Base-by-base conservation (phyloP, 2,329 filamentous ascomycete genomes). In the Aureobasidium sp. region DNA sequence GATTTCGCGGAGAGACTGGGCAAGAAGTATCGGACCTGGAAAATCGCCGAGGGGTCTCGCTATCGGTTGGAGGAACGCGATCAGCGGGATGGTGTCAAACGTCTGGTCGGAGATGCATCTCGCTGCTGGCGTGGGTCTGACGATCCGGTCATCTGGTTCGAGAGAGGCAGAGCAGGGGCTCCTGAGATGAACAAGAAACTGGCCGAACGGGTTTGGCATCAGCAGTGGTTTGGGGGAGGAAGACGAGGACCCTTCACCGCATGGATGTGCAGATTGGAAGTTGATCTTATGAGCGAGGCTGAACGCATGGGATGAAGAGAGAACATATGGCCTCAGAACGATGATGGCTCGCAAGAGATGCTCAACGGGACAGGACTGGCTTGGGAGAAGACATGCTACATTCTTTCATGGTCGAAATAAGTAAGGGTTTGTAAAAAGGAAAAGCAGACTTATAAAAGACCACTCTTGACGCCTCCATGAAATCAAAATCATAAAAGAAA, bases 381-480 rank as follows among this genome's bases (percentile, higher is more conserved):
- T 33, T 13, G 23, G 43, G 21, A 57, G 40, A 27, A 37, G 13
- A 46, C 15, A 45, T 29, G 40, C 40, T 57, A n/a, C 53, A 57
- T 57, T n/a, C 38, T 25, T 46, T 46, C 40, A 37, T 57, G 17
- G 40, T 57, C 40, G 40, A 27, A 37, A 46, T 25, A 46, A 46
- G 53, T 25, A 57, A 37, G 29, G 21, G 19, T 37, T 37, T 57
- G 21, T 25, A 27, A 45, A n/a, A 19, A 27, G 27, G 27, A 37
- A 46, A 57, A 43, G 51, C 51, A 53, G 27, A 42, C 38, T 55
- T 43, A 17, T 46, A 17, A 33, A 29, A 37, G 42, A 57, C 40
- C 29, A 57, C 40, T 46, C 35, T 53, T 49, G 23, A 49, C 55
- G 55, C 55, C 55, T 49, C 42, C 55, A 47, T 9, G 35, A 33